Evolutionary conservation across 1,284 basidiomycete genomes (phyloP), one percentile per base, ranked within the genome.

Genomic region (Trametes polyzona): DNA sequence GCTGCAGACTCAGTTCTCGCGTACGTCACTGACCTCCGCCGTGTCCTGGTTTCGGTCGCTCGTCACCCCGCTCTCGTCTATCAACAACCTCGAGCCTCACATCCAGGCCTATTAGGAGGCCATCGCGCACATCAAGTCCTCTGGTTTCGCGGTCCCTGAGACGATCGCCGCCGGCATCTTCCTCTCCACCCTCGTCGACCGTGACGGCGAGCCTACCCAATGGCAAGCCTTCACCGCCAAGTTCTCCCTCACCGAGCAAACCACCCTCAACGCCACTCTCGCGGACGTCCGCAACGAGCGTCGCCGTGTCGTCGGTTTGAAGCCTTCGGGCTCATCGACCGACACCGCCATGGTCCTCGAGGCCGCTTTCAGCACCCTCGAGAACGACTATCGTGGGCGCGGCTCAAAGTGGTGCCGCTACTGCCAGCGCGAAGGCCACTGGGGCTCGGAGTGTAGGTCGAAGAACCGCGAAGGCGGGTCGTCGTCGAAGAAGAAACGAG

Each of bases 221-320:
- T 54, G 52, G 46, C 12, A n/a, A 0, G 11, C 44, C 5, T 54
- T 24, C 37, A 41, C 44, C 4, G 52, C 52, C 29, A 47, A 47
- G 44, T 16, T 54, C 19, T 24, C 24, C 21, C 44, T 54, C 44
- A 42, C 37, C 36, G 29, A 29, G 12, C n/a, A n/a, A 0, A 41
- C 52, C 21, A 54, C 44, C 4, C 52, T 54, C 27, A 48, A 54
- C 44, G 29, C 47, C 29, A 35, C 40, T 16, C 16, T 54, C 37
- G 52, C 52, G 0, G 39, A 48, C 23, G 44, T 35, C 19, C 52
- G 52, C 35, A 54, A 54, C 44, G 44, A 54, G 27, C 52, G 52
- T 23, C n/a, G 23, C 9, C 52, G 37, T 29, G 21, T 53, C 41
- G 26, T 33, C 10, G 40, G 56, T 4, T 44, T 41, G 47, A 55